Conservation (phyloP, 2,329 filamentous ascomycete species). For the Colletotrichum chlorophyti region DNA sequence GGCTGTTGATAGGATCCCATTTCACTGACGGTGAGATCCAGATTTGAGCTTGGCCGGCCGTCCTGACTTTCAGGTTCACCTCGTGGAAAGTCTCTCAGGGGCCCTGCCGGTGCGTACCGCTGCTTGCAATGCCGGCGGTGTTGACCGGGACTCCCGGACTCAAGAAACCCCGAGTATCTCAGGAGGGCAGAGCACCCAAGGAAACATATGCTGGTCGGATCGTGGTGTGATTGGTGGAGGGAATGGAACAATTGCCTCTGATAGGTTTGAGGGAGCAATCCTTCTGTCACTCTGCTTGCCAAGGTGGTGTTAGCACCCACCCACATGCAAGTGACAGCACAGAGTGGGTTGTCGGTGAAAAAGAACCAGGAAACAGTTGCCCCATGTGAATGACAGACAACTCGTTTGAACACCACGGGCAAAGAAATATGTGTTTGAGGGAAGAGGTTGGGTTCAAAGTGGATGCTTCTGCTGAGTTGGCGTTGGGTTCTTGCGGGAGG, state of each 20-base stretch:
- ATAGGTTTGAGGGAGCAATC: neutral
- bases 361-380: neutral
- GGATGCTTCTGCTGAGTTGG: constrained; percentile 5
- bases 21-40: neutral
- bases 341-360: neutral
- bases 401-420: too few species aligned
- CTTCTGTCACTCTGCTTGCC: neutral
- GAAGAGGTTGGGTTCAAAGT: neutral
- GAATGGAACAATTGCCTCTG: neutral
- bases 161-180: neutral
- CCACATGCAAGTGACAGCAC: constrained; percentile 6
- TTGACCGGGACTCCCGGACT: constrained; percentile 14
- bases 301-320: neutral
- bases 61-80: too few species aligned
- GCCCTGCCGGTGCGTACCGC: too few species aligned
- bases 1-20: too few species aligned
- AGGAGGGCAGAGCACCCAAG: constrained; percentile 8
- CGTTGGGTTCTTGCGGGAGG: neutral
- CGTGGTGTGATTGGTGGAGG: constrained; percentile 8
- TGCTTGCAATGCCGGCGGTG: neutral
- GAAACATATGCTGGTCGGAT: neutral
- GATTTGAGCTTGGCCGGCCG: neutral
- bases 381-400: neutral
- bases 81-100: too few species aligned
- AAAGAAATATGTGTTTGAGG: too few species aligned